Conservation (phyloP, 2,329 filamentous ascomycete species). For the Thelonectria olida region DNA sequence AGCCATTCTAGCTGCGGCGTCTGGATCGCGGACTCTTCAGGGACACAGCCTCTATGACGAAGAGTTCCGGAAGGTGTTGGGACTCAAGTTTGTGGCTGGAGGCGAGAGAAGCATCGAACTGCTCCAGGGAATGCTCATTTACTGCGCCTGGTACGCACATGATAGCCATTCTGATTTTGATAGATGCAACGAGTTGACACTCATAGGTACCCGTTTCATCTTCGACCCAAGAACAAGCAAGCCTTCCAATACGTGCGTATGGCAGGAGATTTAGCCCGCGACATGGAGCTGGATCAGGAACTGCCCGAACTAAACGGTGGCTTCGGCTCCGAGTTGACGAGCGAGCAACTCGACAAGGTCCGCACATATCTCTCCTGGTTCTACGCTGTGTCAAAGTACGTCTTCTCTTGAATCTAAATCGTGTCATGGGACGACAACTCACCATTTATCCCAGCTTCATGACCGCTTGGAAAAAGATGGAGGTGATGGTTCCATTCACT, state of each 20-base stretch:
- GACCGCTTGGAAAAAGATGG: slow-evolving; percentile 49
- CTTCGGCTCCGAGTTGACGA: slow-evolving; percentile 7
- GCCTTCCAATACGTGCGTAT: slow-evolving; percentile 61
- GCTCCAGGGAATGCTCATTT: slow-evolving; percentile 65
- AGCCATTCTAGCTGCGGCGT: slow-evolving; percentile 61
- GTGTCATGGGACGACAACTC: background rate
- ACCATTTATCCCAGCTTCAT: slow-evolving; percentile 45
- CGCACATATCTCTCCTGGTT: slow-evolving; percentile 58
- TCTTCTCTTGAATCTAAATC: background rate
- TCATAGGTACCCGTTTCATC: slow-evolving; percentile 63
- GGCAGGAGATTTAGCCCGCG: slow-evolving; percentile 58
- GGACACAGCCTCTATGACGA: slow-evolving; percentile 64
- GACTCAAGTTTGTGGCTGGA: slow-evolving; percentile 63
- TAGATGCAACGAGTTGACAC: background rate
- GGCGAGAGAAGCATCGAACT: slow-evolving; percentile 67
- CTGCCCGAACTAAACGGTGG: slow-evolving; percentile 19
- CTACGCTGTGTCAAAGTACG: slow-evolving; percentile 54
- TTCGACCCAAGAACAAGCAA: slow-evolving; percentile 61
- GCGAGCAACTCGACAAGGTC: slow-evolving; percentile 50
- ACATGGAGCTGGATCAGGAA: slow-evolving; percentile 59
- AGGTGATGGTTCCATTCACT: slow-evolving; percentile 47
- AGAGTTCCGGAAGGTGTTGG: slow-evolving; percentile 66
- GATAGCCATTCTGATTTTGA: background rate
- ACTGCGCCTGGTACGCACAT: slow-evolving; percentile 61
- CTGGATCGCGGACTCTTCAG: slow-evolving; percentile 57